Conservation (phyloP, 768 basidiomycete species). For the Suillus brevipes region DNA sequence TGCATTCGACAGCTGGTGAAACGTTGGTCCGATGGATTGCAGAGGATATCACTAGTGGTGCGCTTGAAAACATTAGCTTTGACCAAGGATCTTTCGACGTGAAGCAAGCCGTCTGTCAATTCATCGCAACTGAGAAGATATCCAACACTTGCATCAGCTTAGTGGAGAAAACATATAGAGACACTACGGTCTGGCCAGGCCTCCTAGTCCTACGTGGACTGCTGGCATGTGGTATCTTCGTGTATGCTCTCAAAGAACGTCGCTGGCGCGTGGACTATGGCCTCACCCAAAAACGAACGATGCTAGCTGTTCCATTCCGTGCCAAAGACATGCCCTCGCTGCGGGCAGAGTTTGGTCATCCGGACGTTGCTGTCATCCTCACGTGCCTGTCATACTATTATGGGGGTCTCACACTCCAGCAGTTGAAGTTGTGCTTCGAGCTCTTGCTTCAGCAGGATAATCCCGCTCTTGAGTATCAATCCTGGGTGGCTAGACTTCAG, state of each 20-base stretch:
- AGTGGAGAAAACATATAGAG: constrained; percentile 12
- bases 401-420: constrained; percentile 29
- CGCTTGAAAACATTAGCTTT: constrained; percentile 21
- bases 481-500: constrained; percentile 27
- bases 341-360: constrained; percentile 41
- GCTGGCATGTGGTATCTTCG: constrained; percentile 31
- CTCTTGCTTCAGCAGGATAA: constrained; percentile 30
- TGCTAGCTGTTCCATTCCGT: constrained; percentile 39
- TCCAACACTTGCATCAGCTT: neutral
- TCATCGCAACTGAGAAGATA: constrained; percentile 22
- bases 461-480: constrained; percentile 31
- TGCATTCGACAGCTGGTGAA: constrained; percentile 15
- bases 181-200: constrained; percentile 18
- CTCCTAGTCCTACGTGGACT: constrained; percentile 38
- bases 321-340: constrained; percentile 39
- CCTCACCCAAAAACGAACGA: constrained; percentile 31
- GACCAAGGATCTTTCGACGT: constrained; percentile 8
- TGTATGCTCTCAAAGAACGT: constrained; percentile 33
- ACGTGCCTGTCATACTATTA: constrained; percentile 43
- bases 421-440: constrained; percentile 32
- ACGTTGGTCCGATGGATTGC: constrained; percentile 16
- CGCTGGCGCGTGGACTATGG: constrained; percentile 43
- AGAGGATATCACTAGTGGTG: constrained; percentile 16
- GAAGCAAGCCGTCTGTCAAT: constrained; percentile 17
- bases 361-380: constrained; percentile 35